Conservation (phyloP, 2,329 filamentous ascomycete genomes). For the Aspergillus alliaceus region DNA sequence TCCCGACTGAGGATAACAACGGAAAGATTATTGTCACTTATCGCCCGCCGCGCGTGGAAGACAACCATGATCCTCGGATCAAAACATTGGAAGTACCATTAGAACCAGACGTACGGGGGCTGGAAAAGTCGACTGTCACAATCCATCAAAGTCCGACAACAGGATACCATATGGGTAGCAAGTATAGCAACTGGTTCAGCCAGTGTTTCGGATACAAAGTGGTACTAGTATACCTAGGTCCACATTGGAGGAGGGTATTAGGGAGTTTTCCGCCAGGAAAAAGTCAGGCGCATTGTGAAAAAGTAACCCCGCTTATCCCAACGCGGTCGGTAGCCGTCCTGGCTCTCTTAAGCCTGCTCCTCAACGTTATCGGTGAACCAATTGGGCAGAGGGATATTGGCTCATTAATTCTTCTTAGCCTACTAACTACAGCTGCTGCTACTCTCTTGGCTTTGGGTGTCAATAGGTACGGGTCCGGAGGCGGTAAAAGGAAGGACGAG, state of each 20-base stretch:
- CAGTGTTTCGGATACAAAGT: conserved; percentile 63
- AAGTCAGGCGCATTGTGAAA: conserved; percentile 20
- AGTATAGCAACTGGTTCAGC: conserved; percentile 67
- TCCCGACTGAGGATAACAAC: conserved; percentile 17
- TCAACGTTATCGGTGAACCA: conserved; percentile 5
- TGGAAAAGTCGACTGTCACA: conserved; percentile 54
- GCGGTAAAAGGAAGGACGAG: conserved; percentile 15
- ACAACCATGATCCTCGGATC: conserved; percentile 9
- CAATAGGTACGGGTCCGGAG: neutral
- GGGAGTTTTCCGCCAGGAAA: conserved; percentile 57
- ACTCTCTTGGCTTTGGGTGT: conserved; percentile 3
- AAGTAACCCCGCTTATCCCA: conserved; percentile 1
- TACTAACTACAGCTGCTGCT: conserved; percentile 7
- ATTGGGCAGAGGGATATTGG: neutral
- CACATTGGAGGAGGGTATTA: conserved; percentile 59
- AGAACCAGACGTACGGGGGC: conserved; percentile 47
- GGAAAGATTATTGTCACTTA: conserved; percentile 46
- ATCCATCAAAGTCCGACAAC: conserved; percentile 61
- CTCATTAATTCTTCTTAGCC: neutral
- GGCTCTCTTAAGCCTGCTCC: conserved; percentile 5
- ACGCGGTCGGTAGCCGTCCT: conserved; percentile 2
- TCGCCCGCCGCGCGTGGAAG: conserved; percentile 20
- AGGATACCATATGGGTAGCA: conserved; percentile 63
- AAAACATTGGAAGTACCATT: conserved; percentile 57
- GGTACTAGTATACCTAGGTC: conserved; percentile 65